Conservation (phyloP, 176 grass and related monocot genomes). For the Bothriochloa decipiens region DNA sequence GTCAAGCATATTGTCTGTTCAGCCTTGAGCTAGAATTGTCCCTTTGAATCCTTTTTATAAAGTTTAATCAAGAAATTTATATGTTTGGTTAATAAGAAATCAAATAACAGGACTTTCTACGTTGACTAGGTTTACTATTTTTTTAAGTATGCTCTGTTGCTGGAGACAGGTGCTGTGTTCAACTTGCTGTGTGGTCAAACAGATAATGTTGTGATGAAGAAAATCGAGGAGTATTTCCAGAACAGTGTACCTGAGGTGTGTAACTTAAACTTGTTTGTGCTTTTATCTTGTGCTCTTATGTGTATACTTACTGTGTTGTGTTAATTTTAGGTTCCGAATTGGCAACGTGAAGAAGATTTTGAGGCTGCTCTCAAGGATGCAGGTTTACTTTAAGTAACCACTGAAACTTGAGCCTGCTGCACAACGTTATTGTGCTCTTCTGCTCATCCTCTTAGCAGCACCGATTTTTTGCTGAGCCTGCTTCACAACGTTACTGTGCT, state of each 20-base stretch:
- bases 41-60: not conserved
- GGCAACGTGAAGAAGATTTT: slow-evolving; percentile 83
- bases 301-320: not conserved
- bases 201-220: slow-evolving; percentile 78
- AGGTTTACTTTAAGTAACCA: slow-evolving; percentile 58
- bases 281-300: slow-evolving; percentile 18
- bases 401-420: slow-evolving; percentile 16
- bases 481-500: not conserved
- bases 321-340: slow-evolving; percentile 62
- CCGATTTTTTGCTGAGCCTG: slow-evolving; percentile 11
- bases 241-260: slow-evolving; percentile 71
- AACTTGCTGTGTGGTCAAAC: slow-evolving; percentile 75
- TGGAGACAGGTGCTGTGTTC: slow-evolving; percentile 88
- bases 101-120: not conserved
- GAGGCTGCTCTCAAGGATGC: slow-evolving; percentile 91
- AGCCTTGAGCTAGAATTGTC: not conserved
- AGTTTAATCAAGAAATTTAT: no score
- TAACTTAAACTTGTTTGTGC: not conserved
- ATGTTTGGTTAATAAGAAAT: not conserved
- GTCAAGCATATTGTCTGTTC: not conserved
- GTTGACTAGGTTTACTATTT: not conserved
- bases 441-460: not conserved
- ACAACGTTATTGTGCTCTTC: not conserved
- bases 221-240: slow-evolving; percentile 83
- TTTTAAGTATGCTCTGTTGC: not conserved